Evolutionary conservation across 1,284 basidiomycete species (phyloP), one percentile per base, ranked within the genome.

Genomic region (Apiotrichum gracile): DNA sequence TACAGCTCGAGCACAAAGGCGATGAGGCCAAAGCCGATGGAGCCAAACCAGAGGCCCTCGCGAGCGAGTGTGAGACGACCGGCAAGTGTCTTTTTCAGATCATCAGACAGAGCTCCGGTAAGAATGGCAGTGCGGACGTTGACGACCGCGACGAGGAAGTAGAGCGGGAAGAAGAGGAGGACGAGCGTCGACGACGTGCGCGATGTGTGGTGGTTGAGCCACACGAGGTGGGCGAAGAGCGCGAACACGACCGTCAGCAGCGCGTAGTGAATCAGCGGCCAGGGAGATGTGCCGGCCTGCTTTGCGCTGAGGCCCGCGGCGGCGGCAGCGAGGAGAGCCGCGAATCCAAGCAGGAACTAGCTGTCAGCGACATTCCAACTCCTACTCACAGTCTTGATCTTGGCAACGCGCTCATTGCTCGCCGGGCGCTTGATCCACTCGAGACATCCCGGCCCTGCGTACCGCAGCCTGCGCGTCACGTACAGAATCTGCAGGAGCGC

Each of bases 81-180:
- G 10, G 46, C 34, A 3, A 57, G 38, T 1, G 63, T 51, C 9
- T 65, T 42, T 17, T 56, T 58, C 12, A 68, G 59, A 14, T 52
- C 27, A 5, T 33, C 41, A n/a, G 61, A 60, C 25, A 71, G 57
- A 4, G 61, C 55, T 5, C 69, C 70, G 12, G 67, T 64, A 47
- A 70, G 55, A 29, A 81, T 63, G 39, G 78, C 67, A 0, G 89
- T 88, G 5, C 88, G 81, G 0, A 84, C 76, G 80, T 85, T 84
- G 24, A 90, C 69, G 5, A 77, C 65, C 1, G 83, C 66, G 0
- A 78, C 76, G 21, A 81, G 27, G 12, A 82, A 52, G 63, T 91
- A 89, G 4, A 81, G 48, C 0, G 91, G 87, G 86, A 88, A 94
- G 74, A 90, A 92, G 47, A 94, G 74, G 22, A 97, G 81, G 26